Base-by-base conservation (phyloP, 2,329 filamentous ascomycete species). In the Thyridium curvatum region DNA sequence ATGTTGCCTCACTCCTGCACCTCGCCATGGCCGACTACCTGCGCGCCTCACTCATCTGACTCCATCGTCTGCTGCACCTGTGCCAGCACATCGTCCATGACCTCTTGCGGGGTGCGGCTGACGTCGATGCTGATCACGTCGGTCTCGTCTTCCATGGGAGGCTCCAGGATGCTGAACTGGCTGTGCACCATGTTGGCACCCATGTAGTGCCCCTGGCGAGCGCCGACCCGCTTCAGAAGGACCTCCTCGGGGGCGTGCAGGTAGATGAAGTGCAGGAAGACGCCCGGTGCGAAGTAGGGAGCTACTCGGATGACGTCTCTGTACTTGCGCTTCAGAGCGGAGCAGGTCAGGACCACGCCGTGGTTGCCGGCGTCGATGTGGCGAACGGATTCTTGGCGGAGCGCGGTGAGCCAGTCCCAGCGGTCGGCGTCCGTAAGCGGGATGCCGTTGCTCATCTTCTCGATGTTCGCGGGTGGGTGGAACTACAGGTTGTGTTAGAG, bases 291-390 rank as follows among this genome's bases (percentile, higher is more conserved):
- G 60, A 84, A 84, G 66, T 90, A 89, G 13, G 81, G 80, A 8
- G 86, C 86, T 8, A 90, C 81, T 26, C 86, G 79, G 58, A 93
- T 87, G 46, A 91, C 86, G 53, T 98, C 93, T 51, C 93, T 83
- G 71, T 98, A 98, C 66, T 94, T 96, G 60, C 86, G 86, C 73
- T 97, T 97, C 39, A 98, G 75, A 2, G 91, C 93, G 12, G 88
- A 95, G 73, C 93, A 98, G 38, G 93, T 95, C 44, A 98, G 77
- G 36, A 98, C 86, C n/a, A 96, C 93, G 35, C 88, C 84, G 21
- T 74, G 65, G 14, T 76, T 71, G 30, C 80, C 79, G 35, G 61
- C 62, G 40, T 69, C 65, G 43, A 84, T 68, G 37, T 68, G 68
- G 38, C 64, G 62, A 40, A 81, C 68, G 7, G 79, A 77, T 53